Conservation (phyloP, 2,329 filamentous ascomycete species). For the Colletotrichum sp. region DNA sequence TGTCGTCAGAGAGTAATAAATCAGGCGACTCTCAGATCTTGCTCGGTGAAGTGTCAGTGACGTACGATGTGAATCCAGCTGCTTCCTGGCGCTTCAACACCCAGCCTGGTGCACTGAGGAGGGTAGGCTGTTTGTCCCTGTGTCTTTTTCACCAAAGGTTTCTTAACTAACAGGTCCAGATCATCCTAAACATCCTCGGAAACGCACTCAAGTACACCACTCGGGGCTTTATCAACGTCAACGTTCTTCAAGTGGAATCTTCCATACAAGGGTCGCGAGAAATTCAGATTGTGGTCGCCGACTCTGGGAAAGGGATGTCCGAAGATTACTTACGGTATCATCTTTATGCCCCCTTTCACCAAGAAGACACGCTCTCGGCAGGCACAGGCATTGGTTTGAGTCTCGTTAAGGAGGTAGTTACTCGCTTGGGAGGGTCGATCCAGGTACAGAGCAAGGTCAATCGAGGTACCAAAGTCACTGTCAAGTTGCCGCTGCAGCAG, state of each 20-base stretch:
- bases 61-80: slow-evolving; percentile 53
- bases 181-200: slow-evolving; percentile 68
- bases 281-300: slow-evolving; percentile 54
- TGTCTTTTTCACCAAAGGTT: no score
- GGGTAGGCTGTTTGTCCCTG: background rate
- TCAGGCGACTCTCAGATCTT: background rate
- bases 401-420: slow-evolving; percentile 66
- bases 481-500: slow-evolving; percentile 33
- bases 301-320: slow-evolving; percentile 71
- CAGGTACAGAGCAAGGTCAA: slow-evolving; percentile 53
- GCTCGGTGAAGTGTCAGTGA: slow-evolving; percentile 41
- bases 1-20: background rate
- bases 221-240: slow-evolving; percentile 34
- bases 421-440: slow-evolving; percentile 63
- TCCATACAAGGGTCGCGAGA: background rate
- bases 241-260: slow-evolving; percentile 25
- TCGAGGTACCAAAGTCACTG: slow-evolving; percentile 39
- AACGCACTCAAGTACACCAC: slow-evolving; percentile 68
- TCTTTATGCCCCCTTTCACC: slow-evolving; percentile 68
- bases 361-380: slow-evolving; percentile 65
- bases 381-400: slow-evolving; percentile 71
- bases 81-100: slow-evolving; percentile 58
- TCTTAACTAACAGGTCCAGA: slow-evolving; percentile 33
- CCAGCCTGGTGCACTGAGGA: slow-evolving; percentile 51
- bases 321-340: slow-evolving; percentile 64